A percentile compares a stretch with the other conserved stretches of the same genome.
Evolutionary conservation across 164 flowering plant species (phyloP).

Genomic region (Pachysandra terminalis): DNA sequence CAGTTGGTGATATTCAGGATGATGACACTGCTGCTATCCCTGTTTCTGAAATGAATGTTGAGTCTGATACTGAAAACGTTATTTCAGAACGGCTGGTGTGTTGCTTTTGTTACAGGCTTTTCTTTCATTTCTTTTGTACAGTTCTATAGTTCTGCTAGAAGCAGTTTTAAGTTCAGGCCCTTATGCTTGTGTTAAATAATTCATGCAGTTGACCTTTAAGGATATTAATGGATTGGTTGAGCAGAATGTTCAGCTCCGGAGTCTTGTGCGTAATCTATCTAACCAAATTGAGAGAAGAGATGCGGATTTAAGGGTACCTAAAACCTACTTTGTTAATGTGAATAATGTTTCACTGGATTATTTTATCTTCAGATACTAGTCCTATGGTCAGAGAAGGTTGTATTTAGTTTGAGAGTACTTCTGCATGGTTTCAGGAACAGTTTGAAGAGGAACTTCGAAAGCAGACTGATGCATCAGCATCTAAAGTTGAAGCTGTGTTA

Average conservation of each 20-base stretch:
- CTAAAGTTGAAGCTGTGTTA: constrained; percentile 72
- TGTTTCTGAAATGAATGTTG: constrained; percentile 25
- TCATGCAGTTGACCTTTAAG: constrained; percentile 64
- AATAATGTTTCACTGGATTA: neutral
- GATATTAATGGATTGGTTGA: constrained; percentile 89
- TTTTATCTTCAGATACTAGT: neutral
- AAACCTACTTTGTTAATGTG: neutral
- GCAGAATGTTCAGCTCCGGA: constrained; percentile 91
- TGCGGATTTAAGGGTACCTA: constrained; percentile 54
- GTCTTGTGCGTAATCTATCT: constrained; percentile 75
- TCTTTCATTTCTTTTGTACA: neutral
- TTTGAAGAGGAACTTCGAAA: constrained; percentile 69
- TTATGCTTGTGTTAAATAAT: neutral
- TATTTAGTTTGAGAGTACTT: neutral
- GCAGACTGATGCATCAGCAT: constrained; percentile 61
- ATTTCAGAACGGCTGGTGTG: constrained; percentile 47
- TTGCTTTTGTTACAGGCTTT: neutral
- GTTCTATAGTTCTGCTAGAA: no score
- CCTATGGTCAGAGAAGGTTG: neutral
- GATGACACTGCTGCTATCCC: constrained; percentile 21
- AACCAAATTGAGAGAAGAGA: constrained; percentile 58
- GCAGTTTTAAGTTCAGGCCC: no score
- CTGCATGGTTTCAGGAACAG: constrained; percentile 42
- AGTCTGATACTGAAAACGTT: constrained; percentile 49
- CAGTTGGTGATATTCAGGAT: constrained; percentile 19